Conservation (phyloP, 352 stramenopile species). For the Phytophthora sp. region DNA sequence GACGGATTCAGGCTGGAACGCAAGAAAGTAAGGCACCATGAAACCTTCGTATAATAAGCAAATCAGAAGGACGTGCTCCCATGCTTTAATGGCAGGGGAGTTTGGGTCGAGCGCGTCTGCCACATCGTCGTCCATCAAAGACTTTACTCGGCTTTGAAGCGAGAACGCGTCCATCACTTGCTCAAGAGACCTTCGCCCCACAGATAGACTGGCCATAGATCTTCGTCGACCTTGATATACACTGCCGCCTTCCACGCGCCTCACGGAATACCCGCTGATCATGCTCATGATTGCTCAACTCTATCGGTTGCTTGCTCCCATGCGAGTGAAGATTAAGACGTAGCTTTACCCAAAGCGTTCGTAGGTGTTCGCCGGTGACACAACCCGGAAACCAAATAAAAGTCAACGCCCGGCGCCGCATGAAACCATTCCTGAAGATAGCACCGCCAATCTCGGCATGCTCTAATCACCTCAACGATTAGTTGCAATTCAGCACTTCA, state of each 20-base stretch:
- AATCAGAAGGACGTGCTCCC: slow-evolving; percentile 63
- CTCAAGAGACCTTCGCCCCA: slow-evolving; percentile 16
- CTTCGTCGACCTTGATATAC: slow-evolving; percentile 6
- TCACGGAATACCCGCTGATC: slow-evolving; percentile 31
- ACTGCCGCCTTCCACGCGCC: slow-evolving; percentile 6
- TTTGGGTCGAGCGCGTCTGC: slow-evolving; percentile 62
- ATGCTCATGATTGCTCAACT: slow-evolving; percentile 22
- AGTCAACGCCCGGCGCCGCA: too few relatives aligned
- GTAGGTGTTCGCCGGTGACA: too few relatives aligned
- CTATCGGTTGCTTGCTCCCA: neutral
- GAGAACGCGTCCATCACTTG: slow-evolving; percentile 20
- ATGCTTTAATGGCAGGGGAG: slow-evolving; percentile 42
- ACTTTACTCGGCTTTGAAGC: slow-evolving; percentile 15
- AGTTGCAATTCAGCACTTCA: neutral
- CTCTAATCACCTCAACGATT: too few relatives aligned
- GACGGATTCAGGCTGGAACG: slow-evolving; percentile 36
- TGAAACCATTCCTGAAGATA: too few relatives aligned
- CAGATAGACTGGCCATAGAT: slow-evolving; percentile 22
- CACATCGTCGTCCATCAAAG: slow-evolving; percentile 30
- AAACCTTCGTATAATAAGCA: slow-evolving; percentile 63
- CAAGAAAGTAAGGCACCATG: slow-evolving; percentile 58
- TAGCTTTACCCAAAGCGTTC: too few relatives aligned
- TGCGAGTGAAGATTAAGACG: slow-evolving; percentile 1
- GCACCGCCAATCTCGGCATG: too few relatives aligned
- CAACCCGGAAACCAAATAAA: neutral